Evolutionary conservation across 352 stramenopile genomes (phyloP).

Genomic region (Globisporangium nodosum): DNA sequence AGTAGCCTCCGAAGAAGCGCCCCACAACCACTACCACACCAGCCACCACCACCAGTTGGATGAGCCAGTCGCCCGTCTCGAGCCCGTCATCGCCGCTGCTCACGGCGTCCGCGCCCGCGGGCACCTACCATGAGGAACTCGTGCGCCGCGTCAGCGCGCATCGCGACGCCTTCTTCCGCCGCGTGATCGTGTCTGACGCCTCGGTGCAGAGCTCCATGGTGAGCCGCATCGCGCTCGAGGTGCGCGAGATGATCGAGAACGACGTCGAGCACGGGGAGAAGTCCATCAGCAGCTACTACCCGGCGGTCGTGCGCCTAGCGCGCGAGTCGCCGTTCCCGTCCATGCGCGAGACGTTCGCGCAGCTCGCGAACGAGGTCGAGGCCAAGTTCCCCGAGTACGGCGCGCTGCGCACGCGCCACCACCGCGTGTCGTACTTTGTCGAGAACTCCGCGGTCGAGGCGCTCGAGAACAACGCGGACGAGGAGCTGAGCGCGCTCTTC

Average conservation of each 20-base stretch:
- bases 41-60: neutral
- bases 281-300: slow-evolving; percentile 59
- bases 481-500: slow-evolving; percentile 49
- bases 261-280: slow-evolving; percentile 21
- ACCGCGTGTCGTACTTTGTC: slow-evolving; percentile 71
- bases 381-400: slow-evolving; percentile 28
- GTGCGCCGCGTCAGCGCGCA: slow-evolving; percentile 55
- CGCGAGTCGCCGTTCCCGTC: slow-evolving; percentile 58
- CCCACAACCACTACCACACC: neutral
- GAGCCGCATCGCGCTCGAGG: slow-evolving; percentile 39
- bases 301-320: slow-evolving; percentile 54
- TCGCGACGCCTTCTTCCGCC: slow-evolving; percentile 78
- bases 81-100: slow-evolving; percentile 12
- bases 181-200: slow-evolving; percentile 58
- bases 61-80: slow-evolving; percentile 7
- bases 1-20: too few relatives aligned
- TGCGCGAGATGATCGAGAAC: slow-evolving; percentile 47
- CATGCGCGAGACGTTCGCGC: slow-evolving; percentile 52
- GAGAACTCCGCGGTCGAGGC: slow-evolving; percentile 23
- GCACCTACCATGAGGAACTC: slow-evolving; percentile 29
- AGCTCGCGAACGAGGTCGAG: slow-evolving; percentile 42
- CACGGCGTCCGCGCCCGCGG: neutral
- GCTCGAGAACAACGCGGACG: slow-evolving; percentile 32
- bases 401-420: slow-evolving; percentile 23
- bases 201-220: slow-evolving; percentile 61